Conservation (phyloP, 768 basidiomycete genomes). For the Mycena belliarum region DNA sequence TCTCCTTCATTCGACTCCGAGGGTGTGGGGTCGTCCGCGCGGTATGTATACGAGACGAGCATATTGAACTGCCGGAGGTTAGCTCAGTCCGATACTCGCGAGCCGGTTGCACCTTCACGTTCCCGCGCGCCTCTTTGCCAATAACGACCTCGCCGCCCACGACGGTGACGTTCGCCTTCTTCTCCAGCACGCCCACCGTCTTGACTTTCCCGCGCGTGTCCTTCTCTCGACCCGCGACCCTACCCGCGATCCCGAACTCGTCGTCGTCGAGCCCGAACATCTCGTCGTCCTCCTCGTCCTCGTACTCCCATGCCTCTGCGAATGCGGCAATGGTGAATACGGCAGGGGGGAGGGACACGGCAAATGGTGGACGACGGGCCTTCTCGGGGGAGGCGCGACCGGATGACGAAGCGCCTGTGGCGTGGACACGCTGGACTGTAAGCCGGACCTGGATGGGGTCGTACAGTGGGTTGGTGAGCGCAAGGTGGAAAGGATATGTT, state of each 20-base stretch:
- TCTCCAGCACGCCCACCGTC: constrained; percentile 78
- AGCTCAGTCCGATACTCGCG: not conserved
- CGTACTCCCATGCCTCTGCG: constrained; percentile 98
- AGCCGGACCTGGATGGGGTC: constrained; percentile 94
- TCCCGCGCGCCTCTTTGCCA: constrained; percentile 74
- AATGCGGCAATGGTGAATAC: no score
- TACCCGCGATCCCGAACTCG: constrained; percentile 48
- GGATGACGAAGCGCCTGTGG: constrained; percentile 19
- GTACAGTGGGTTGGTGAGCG: constrained; percentile 92
- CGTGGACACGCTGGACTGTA: constrained; percentile 70
- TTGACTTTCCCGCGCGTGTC: constrained; percentile 48
- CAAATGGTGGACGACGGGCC: constrained; percentile 71
- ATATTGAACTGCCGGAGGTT: constrained; percentile 76
- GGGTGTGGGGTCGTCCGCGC: constrained; percentile 80
- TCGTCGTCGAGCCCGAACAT: constrained; percentile 78
- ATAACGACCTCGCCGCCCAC: constrained; percentile 89
- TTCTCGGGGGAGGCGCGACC: constrained; percentile 55
- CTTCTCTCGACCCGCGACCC: constrained; percentile 37
- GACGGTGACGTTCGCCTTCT: constrained; percentile 84
- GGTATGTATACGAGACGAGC: constrained; percentile 88
- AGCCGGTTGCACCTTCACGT: constrained; percentile 62
- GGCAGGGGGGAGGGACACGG: constrained; percentile 74
- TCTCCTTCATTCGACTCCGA: constrained; percentile 66
- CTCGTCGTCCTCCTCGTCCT: constrained; percentile 92
- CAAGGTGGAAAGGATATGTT: constrained; percentile 86